Conservation (phyloP, 1,284 basidiomycete species). For the Trametes versicolor region DNA sequence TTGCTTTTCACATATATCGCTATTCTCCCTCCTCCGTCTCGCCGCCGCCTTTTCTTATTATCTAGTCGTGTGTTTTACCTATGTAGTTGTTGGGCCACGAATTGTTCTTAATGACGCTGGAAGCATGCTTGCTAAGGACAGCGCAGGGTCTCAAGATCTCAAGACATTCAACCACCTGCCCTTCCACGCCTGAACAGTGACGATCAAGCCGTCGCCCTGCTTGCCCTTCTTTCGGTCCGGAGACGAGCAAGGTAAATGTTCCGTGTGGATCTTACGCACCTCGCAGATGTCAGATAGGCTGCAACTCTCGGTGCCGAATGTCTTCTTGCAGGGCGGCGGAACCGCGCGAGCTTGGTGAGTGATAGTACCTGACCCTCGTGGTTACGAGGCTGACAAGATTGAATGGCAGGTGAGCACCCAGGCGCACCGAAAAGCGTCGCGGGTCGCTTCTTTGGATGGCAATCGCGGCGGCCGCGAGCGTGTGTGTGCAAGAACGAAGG, state of each 20-base stretch:
- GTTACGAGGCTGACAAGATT: not conserved
- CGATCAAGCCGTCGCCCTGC: too few species aligned
- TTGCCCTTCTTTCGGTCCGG: not conserved
- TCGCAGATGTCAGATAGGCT: not conserved
- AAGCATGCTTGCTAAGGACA: constrained; percentile 3
- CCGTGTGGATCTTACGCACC: not conserved
- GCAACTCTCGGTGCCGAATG: constrained; percentile 5
- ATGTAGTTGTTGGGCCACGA: constrained; percentile 34
- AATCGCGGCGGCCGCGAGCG: constrained; percentile 1
- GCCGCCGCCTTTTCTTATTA: constrained; percentile 15
- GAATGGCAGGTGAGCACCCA: not conserved
- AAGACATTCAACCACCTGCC: not conserved
- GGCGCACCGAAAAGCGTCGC: too few species aligned
- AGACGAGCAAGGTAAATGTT: not conserved
- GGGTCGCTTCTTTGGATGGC: not conserved
- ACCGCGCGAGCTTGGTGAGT: constrained; percentile 7
- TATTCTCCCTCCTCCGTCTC: constrained; percentile 18
- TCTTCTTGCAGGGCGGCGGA: not conserved
- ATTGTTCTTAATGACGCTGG: constrained; percentile 26
- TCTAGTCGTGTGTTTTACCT: constrained; percentile 33
- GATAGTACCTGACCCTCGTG: constrained; percentile 7
- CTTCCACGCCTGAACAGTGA: not conserved
- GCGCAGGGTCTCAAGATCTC: not conserved
- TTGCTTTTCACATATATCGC: constrained; percentile 36
- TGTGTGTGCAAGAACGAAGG: not conserved